phyloP scores from a whole-genome alignment of 805 yeast species.

The Metschnikowia peoriensis region DNA sequence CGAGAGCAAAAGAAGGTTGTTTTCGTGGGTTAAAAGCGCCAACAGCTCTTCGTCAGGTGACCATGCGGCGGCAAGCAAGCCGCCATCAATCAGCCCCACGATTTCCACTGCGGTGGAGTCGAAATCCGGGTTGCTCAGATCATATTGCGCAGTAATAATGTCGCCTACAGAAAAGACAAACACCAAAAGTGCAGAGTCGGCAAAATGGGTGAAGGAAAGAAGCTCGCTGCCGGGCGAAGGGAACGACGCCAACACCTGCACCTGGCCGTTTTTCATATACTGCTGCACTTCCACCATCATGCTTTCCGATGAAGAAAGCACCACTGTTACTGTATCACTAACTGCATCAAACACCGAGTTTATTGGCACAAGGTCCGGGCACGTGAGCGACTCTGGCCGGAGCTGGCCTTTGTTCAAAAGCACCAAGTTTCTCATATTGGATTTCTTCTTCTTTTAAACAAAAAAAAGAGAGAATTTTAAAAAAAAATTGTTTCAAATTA shows the following conservation, averaged over 20 bases:
- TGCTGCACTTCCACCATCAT: conserved; percentile 74
- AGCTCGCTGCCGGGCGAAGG: conserved; percentile 43
- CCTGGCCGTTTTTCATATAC: conserved; percentile 61
- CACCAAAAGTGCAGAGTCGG: conserved; percentile 63
- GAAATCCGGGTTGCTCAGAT: conserved; percentile 47
- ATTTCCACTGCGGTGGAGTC: conserved; percentile 56
- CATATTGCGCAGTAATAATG: conserved; percentile 64
- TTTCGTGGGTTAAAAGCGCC: conserved; percentile 61
- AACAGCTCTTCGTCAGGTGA: conserved; percentile 89
- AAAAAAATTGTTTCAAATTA: too few relatives aligned
- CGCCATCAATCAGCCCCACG: conserved; percentile 81
- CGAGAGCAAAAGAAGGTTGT: conserved; percentile 63
- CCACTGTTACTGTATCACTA: conserved; percentile 69
- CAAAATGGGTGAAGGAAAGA: conserved; percentile 63
- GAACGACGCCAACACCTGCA: conserved; percentile 58
- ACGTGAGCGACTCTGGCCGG: conserved; percentile 51
- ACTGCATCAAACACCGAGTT: conserved; percentile 68
- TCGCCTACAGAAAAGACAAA: conserved; percentile 77
- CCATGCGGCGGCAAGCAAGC: conserved; percentile 75
- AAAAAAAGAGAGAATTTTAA: too few relatives aligned
- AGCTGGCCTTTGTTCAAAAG: conserved; percentile 56
- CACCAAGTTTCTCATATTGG: conserved; percentile 47
- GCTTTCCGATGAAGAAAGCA: conserved; percentile 52
- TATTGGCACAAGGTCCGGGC: conserved; percentile 60
- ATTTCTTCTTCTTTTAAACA: neutral